Base-by-base conservation (phyloP, 1,284 basidiomycete genomes). In the Trametes polyzona region DNA sequence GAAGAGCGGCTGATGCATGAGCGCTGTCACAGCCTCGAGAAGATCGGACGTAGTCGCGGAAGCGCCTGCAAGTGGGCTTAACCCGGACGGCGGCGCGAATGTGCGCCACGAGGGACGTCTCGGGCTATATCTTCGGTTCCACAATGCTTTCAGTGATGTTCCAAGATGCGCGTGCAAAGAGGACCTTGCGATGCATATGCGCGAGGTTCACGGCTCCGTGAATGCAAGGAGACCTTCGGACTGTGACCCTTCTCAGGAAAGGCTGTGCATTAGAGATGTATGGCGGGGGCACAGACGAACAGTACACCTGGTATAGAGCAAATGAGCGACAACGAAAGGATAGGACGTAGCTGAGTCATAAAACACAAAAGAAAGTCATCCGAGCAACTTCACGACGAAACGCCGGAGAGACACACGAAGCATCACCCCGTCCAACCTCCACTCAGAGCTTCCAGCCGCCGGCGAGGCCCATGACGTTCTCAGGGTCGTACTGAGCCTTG, bases 401-500 rank as follows among this genome's bases (percentile, higher is more conserved):
- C 24, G 35, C 35, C 9, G 24, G 10, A 27, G 33, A 19, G n/a
- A 23, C 12, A 16, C 14, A 24, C 26, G 26, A 21, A 42, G n/a
- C 16, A n/a, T 29, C 24, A 12, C 6, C 6, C 8, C 41, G 26
- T 16, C 16, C 14, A n/a, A n/a, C n/a, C n/a, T n/a, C n/a, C n/a
- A n/a, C 11, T 42, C 52, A 64, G 39, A 74, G 63, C 65, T 74
- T 75, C 66, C 68, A 84, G 4, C 84, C 84, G 5, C 83, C 84
- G 14, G 83, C 74, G n/a, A 84, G 77, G 12, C 71, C 76, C 83
- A 87, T 87, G 24, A 85, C 72, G 56, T 80, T 76, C 7, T 66
- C 49, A 0, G 82, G 83, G 57, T 87, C 84, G 51, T 79, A 74
- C 47, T 55, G 55, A 10, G 60, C 66, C 67, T 79, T 82, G 21